These are phyloP conservation scores for Firmiana major DNA, from an alignment of 345 rosid genomes.

Conservation along the genomic window DNA sequence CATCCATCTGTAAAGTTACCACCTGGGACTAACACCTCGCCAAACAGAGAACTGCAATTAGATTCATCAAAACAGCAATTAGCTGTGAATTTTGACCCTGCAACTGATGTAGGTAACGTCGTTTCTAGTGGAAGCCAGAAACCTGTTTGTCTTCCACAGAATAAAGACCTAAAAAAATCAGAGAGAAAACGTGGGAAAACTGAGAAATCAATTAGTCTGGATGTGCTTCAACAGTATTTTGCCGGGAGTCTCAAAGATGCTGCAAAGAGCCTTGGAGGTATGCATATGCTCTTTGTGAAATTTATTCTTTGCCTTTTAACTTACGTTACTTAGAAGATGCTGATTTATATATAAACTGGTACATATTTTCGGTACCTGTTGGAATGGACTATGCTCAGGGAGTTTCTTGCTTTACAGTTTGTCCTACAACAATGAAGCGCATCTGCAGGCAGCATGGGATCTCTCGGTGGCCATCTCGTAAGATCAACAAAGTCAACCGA, in stretches of 20 bases:
- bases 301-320: not conserved
- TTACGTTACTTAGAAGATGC: not conserved
- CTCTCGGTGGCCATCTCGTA: slow-evolving; percentile 96
- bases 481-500: slow-evolving; percentile 90
- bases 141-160: slow-evolving; percentile 32
- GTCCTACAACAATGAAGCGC: slow-evolving; percentile 99
- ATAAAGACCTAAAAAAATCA: slow-evolving; percentile 39
- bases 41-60: slow-evolving; percentile 22
- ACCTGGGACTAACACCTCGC: slow-evolving; percentile 24
- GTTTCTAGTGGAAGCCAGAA: slow-evolving; percentile 26
- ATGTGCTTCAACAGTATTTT: slow-evolving; percentile 84
- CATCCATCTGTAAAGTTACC: slow-evolving; percentile 36
- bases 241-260: slow-evolving; percentile 95
- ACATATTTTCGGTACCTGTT: slow-evolving; percentile 11
- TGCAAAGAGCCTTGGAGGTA: slow-evolving; percentile 96
- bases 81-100: slow-evolving; percentile 30
- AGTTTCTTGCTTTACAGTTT: slow-evolving; percentile 51
- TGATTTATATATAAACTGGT: not conserved
- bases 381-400: slow-evolving; percentile 8
- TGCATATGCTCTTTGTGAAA: slow-evolving; percentile 8
- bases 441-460: slow-evolving; percentile 98
- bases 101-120: slow-evolving; percentile 21
- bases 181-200: slow-evolving; percentile 84
- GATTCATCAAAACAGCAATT: slow-evolving; percentile 35
- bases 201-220: slow-evolving; percentile 80